Evolutionary conservation across 352 stramenopile genomes (phyloP).

Genomic region (Phytophthora meadii): DNA sequence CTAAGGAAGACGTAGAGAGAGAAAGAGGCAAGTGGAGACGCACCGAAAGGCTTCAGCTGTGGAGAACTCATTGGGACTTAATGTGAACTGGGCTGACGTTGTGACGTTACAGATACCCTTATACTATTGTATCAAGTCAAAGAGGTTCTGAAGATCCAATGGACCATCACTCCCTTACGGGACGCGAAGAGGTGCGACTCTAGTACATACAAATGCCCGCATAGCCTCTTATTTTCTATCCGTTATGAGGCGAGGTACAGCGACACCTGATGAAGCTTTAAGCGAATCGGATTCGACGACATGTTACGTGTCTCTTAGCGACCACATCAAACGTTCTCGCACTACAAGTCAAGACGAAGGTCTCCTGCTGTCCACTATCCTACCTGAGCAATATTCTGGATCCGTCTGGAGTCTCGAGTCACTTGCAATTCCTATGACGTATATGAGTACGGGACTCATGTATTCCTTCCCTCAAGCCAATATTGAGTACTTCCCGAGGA

Average conservation of each 20-base stretch:
- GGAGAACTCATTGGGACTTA: slow-evolving; percentile 5
- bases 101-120: neutral
- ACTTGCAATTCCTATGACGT: slow-evolving; percentile 77
- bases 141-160: too few relatives aligned
- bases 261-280: slow-evolving; percentile 31
- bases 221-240: neutral
- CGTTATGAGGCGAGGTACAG: slow-evolving; percentile 23
- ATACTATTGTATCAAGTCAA: too few relatives aligned
- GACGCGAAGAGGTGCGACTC: slow-evolving; percentile 22
- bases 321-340: slow-evolving; percentile 30
- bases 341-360: slow-evolving; percentile 35
- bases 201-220: neutral
- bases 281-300: slow-evolving; percentile 31
- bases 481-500: slow-evolving; percentile 80
- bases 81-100: slow-evolving; percentile 17
- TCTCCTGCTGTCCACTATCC: slow-evolving; percentile 21
- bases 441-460: slow-evolving; percentile 79
- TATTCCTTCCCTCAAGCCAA: slow-evolving; percentile 71
- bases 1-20: neutral
- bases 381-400: slow-evolving; percentile 26
- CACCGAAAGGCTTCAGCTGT: slow-evolving; percentile 37
- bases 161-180: neutral
- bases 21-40: neutral
- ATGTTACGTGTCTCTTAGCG: slow-evolving; percentile 35
- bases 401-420: slow-evolving; percentile 65